A percentile compares a stretch with the other conserved stretches of the same genome.
These are phyloP conservation scores for Angomonas deanei DNA, from an alignment of 208 protist genomes.

Conservation along the genomic window DNA sequence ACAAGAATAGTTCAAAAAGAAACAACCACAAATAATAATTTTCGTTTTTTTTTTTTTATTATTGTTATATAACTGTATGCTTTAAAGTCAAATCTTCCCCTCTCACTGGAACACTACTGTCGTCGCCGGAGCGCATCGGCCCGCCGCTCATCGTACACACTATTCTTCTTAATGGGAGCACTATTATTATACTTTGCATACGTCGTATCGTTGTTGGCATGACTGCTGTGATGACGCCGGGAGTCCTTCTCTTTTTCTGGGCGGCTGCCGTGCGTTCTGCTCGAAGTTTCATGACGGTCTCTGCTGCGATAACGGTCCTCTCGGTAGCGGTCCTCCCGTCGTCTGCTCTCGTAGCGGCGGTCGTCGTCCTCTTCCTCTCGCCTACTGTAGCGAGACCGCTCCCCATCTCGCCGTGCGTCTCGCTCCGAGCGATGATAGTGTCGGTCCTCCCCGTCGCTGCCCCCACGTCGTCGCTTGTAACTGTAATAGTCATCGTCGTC, in stretches of 20 bases:
- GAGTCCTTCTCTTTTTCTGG: slow-evolving; percentile 3
- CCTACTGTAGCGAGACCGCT: not conserved
- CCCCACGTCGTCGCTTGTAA: not conserved
- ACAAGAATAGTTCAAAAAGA: too few species aligned
- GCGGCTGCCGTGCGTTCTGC: not conserved
- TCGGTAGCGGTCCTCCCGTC: not conserved
- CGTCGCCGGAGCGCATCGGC: not conserved
- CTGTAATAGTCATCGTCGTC: slow-evolving; percentile 8
- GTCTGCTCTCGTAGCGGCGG: slow-evolving; percentile 8
- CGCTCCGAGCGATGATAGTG: not conserved
- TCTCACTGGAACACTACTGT: too few species aligned
- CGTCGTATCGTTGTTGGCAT: too few species aligned
- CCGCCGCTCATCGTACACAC: not conserved
- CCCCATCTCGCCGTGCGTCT: slow-evolving; percentile 3
- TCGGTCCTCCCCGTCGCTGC: slow-evolving; percentile 9
- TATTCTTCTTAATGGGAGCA: not conserved
- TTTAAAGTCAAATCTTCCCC: not conserved
- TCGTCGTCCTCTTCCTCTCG: slow-evolving; percentile 3
- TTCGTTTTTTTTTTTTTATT: not conserved
- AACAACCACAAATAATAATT: too few species aligned
- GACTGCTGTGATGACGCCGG: too few species aligned
- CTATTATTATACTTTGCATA: too few species aligned
- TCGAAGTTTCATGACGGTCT: not conserved
- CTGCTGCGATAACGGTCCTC: not conserved
- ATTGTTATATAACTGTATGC: not conserved